Conservation (phyloP, 1,284 basidiomycete genomes). For the Cutaneotrichosporon sp. region DNA sequence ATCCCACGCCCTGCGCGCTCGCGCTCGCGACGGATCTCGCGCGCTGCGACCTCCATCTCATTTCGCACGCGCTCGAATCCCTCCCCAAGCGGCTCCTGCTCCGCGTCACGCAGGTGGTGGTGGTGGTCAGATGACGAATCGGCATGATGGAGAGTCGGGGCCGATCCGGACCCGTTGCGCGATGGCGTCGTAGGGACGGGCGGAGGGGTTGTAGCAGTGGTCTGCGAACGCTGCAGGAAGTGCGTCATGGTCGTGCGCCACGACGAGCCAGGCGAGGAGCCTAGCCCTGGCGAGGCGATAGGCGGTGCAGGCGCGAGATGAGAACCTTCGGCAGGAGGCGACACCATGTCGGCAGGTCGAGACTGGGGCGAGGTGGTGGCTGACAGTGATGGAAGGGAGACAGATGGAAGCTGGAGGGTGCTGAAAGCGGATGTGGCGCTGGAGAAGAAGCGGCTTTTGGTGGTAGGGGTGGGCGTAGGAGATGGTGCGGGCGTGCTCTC, state of each 20-base stretch:
- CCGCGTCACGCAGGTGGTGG: not conserved
- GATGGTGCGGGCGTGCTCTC: not conserved
- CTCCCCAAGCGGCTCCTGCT: conserved; percentile 34
- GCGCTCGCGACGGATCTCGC: conserved; percentile 50
- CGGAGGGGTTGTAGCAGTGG: conserved; percentile 14
- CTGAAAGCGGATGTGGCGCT: conserved; percentile 16
- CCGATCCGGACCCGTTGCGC: conserved; percentile 19
- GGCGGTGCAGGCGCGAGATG: not conserved
- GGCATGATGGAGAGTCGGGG: conserved; percentile 33
- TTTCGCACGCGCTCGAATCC: conserved; percentile 49
- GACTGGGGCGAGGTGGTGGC: not conserved
- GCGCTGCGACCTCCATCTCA: conserved; percentile 51
- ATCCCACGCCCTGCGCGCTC: conserved; percentile 57
- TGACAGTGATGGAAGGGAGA: conserved; percentile 7
- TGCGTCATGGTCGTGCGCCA: conserved; percentile 44
- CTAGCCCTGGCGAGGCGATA: not conserved
- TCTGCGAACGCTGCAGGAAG: conserved; percentile 26
- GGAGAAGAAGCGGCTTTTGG: conserved; percentile 19
- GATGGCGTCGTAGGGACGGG: conserved; percentile 13
- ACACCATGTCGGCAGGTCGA: not conserved
- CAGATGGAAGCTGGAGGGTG: conserved; percentile 14
- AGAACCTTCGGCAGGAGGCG: not conserved
- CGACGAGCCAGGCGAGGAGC: conserved; percentile 10
- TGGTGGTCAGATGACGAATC: conserved; percentile 34
- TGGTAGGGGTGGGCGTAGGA: not conserved